Conservation (phyloP, 2,329 filamentous ascomycete species). For the Hypoxylon sp. region DNA sequence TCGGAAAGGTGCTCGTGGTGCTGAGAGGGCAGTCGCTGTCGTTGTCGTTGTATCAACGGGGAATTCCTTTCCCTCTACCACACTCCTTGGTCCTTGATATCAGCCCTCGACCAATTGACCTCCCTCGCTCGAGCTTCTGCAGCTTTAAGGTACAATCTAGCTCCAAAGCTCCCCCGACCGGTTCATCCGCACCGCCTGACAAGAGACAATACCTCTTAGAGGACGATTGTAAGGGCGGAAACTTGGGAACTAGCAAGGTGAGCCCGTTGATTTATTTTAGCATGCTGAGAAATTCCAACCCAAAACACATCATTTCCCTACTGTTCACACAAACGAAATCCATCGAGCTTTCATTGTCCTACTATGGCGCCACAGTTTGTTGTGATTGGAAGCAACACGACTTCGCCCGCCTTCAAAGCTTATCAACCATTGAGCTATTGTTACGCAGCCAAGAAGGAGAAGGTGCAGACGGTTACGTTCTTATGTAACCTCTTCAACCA, state of each 20-base stretch:
- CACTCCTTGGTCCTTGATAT: conserved; percentile 35
- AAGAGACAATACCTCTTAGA: conserved; percentile 19
- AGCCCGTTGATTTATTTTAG: conserved; percentile 17
- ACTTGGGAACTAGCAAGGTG: conserved; percentile 23
- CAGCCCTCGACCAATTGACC: conserved; percentile 33
- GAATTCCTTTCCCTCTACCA: conserved; percentile 27
- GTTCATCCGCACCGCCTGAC: conserved; percentile 25
- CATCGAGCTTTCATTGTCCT: conserved; percentile 13
- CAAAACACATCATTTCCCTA: conserved; percentile 2
- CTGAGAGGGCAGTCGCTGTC: conserved; percentile 37
- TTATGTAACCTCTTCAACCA: neutral
- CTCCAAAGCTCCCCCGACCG: conserved; percentile 32
- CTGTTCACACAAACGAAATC: conserved; percentile 3
- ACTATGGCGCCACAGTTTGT: neutral
- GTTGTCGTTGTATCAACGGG: conserved; percentile 30
- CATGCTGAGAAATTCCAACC: neutral
- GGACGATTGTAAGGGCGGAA: conserved; percentile 4
- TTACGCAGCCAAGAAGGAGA: neutral
- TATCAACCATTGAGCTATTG: neutral
- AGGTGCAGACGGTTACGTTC: neutral
- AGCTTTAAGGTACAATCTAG: conserved; percentile 22
- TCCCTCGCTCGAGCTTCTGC: conserved; percentile 19
- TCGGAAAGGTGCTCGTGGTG: conserved; percentile 31
- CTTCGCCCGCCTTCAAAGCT: conserved; percentile 17
- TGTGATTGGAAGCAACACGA: conserved; percentile 4